Base-by-base conservation (phyloP, 352 stramenopile species). In the Phytophthora sansomeana region DNA sequence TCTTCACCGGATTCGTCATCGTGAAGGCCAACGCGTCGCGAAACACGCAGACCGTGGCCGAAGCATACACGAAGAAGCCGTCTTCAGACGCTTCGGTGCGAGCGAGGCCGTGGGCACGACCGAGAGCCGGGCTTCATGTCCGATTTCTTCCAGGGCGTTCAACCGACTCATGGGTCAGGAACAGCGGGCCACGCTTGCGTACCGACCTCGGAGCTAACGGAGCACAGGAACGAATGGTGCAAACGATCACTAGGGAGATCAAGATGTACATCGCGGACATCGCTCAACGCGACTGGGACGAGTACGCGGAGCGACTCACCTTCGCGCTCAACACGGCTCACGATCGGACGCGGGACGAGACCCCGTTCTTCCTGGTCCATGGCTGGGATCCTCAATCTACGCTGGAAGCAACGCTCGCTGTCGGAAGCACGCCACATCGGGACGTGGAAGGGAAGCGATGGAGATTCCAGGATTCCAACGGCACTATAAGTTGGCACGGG, bases 241-340 rank as follows among this genome's bases (percentile, higher is more conserved):
- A 69, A 32, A 61, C 67, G 17, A 19, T 72, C 16, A 72, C 47
- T 0, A 6, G 57, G n/a, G 28, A 53, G 16, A 68, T 26, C 47
- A 65, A 8, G 8, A 59, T 77, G 47, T 77, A 76, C 26, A 51
- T 74, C 17, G n/a, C 29, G 0, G 67, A 75, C n/a, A 17, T 44
- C 28, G 35, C 44, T 11, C 69, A 73, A 32, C 14, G 44, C 0
- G 69, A 77, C 26, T 77, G 69, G 54, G 63, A 73, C 38, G 58
- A 73, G n/a, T 77, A 77, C n/a, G 69, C 69, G 0, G 63, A 69
- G 21, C 30, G 60, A 38, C 17, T 70, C 1, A 60, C 58, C 3
- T 71, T 76, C 28, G 68, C 73, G 10, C 33, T 80, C 0, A 80
- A 72, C 2, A 48, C 64, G 3, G 11, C 55, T 0, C 24, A 50